Percentiles rank a stretch among this genome's conserved stretches.
phyloP scores from a whole-genome alignment of 1,284 basidiomycete species.

The Ganoderma lingzhi region DNA sequence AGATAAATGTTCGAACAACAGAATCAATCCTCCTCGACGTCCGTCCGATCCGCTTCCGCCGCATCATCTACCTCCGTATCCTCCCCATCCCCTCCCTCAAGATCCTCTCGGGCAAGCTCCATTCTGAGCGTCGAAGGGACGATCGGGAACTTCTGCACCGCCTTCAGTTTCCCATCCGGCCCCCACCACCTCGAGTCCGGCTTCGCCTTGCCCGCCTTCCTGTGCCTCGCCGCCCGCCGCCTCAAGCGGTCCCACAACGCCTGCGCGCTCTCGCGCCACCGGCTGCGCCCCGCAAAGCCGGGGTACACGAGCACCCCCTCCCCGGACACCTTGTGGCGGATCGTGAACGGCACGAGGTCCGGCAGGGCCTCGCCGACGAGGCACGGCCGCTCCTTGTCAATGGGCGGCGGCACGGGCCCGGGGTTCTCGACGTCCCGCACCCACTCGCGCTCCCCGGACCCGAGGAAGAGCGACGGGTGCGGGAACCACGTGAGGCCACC shows the following conservation, averaged over 20 bases:
- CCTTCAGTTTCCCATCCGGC: not conserved
- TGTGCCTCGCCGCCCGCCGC: not conserved
- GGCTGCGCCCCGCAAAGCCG: not conserved
- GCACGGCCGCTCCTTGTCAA: too few species aligned
- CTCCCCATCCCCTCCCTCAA: not conserved
- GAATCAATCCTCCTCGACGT: not conserved
- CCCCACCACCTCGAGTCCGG: not conserved
- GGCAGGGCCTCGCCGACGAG: too few species aligned
- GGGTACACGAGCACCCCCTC: too few species aligned
- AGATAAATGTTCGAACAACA: not conserved
- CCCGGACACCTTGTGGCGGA: too few species aligned
- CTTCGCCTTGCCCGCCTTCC: not conserved
- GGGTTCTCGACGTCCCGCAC: not conserved
- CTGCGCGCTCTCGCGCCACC: not conserved
- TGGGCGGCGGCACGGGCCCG: too few species aligned
- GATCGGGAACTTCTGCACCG: not conserved
- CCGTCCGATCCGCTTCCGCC: too few species aligned
- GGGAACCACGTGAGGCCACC: too few species aligned
- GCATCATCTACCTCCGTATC: not conserved
- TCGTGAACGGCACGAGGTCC: too few species aligned
- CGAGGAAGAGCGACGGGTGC: not conserved
- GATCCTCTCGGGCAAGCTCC: not conserved
- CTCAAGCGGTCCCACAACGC: not conserved
- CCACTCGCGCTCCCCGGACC: not conserved
- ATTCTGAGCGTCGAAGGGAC: not conserved